Evolutionary conservation across 2,329 filamentous ascomycete genomes (phyloP).

Genomic region (Lachnellula suecica): DNA sequence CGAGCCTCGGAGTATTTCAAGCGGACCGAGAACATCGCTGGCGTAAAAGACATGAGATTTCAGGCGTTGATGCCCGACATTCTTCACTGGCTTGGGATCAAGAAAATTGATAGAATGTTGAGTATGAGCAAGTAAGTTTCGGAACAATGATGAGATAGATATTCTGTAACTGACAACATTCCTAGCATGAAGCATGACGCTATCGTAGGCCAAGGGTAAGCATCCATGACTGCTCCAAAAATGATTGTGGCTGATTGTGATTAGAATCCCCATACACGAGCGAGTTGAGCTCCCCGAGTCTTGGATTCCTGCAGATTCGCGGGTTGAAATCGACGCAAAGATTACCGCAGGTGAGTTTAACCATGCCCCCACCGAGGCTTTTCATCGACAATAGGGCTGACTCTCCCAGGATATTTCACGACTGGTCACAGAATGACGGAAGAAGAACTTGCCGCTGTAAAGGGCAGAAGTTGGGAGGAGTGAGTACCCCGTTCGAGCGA

Average conservation of each 20-base stretch:
- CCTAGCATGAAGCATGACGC: conserved; percentile 85
- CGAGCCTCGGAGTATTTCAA: conserved; percentile 92
- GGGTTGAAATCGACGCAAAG: conserved; percentile 99
- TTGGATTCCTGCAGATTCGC: conserved; percentile 89
- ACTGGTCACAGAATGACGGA: conserved; percentile 86
- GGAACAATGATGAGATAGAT: conserved; percentile 8
- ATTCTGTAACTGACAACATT: conserved; percentile 21
- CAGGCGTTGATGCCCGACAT: conserved; percentile 98
- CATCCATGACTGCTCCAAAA: not conserved
- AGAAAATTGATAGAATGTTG: conserved; percentile 97
- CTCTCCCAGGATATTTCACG: conserved; percentile 67
- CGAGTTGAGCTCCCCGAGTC: conserved; percentile 90
- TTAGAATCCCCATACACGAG: conserved; percentile 80
- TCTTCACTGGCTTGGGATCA: conserved; percentile 96
- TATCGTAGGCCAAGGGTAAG: conserved; percentile 75
- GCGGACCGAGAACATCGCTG: conserved; percentile 96
- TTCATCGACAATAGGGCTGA: conserved; percentile 31
- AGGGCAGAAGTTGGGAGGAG: conserved; percentile 91
- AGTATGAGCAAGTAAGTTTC: conserved; percentile 84
- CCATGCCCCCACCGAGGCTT: conserved; percentile 5
- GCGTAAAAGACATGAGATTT: conserved; percentile 96
- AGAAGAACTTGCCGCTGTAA: conserved; percentile 80
- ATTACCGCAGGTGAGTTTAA: conserved; percentile 75
- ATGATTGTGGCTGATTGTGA: conserved; percentile 3
- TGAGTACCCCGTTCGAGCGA: conserved; percentile 39